Conservation (phyloP, 2,329 filamentous ascomycete genomes). For the Thielaviopsis ethacetica region DNA sequence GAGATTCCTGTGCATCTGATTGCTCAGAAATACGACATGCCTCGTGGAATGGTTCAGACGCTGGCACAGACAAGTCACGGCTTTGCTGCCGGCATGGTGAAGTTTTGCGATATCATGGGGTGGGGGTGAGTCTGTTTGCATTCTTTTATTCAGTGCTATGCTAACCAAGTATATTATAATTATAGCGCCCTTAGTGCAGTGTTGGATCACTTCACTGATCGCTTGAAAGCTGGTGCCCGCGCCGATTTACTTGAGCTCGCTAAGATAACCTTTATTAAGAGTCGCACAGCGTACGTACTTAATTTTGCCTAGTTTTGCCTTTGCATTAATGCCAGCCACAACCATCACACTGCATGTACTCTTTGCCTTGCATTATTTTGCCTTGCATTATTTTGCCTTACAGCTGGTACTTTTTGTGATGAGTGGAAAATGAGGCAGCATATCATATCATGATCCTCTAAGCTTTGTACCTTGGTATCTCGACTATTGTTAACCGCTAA, state of each 20-base stretch:
- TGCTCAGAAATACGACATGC: slow-evolving; percentile 52
- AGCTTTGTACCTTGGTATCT: too few relatives aligned
- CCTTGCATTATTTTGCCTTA: too few relatives aligned
- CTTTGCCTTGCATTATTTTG: not conserved
- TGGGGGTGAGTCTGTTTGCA: slow-evolving; percentile 37
- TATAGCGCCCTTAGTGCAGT: slow-evolving; percentile 50
- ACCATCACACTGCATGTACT: too few relatives aligned
- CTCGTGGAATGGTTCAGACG: slow-evolving; percentile 54
- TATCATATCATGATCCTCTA: too few relatives aligned
- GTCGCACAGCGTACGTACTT: slow-evolving; percentile 44
- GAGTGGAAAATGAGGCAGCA: too few relatives aligned
- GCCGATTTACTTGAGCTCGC: slow-evolving; percentile 55
- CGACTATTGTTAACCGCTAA: not conserved
- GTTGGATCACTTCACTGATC: slow-evolving; percentile 59
- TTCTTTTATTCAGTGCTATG: not conserved
- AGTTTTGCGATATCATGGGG: slow-evolving; percentile 62
- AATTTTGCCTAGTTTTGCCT: not conserved
- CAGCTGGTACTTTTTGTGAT: too few relatives aligned
- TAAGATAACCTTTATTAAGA: slow-evolving; percentile 60
- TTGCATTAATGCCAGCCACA: not conserved
- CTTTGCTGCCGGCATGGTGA: slow-evolving; percentile 64
- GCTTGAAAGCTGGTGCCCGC: slow-evolving; percentile 54
- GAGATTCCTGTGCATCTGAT: slow-evolving; percentile 56
- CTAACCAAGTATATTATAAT: not conserved
- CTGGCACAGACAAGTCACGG: slow-evolving; percentile 61